phyloP scores from a whole-genome alignment of 2,329 filamentous ascomycete genomes.

The Neonectria magnoliae region DNA sequence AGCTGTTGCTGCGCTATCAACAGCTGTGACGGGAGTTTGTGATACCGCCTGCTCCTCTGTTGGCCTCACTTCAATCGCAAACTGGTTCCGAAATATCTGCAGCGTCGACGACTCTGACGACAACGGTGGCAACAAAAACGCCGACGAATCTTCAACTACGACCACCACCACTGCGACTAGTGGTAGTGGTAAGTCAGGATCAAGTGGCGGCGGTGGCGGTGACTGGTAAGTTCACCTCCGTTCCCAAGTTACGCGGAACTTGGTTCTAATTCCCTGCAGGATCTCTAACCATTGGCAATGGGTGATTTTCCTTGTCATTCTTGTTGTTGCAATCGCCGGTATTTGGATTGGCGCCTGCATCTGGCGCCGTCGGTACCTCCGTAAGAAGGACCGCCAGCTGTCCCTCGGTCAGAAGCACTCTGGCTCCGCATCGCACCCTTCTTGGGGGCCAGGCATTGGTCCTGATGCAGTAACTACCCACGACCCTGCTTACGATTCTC shows the following conservation, averaged over 20 bases:
- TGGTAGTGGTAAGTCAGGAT: constrained; percentile 18
- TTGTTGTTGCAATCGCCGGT: constrained; percentile 73
- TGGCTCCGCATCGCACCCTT: constrained; percentile 48
- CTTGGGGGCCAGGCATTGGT: constrained; percentile 49
- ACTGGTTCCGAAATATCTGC: constrained; percentile 78
- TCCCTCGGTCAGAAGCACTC: constrained; percentile 51
- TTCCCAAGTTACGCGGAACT: neutral
- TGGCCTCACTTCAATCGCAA: constrained; percentile 65
- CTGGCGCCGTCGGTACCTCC: constrained; percentile 78
- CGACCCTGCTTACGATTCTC: constrained; percentile 40
- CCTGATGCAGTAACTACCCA: constrained; percentile 42
- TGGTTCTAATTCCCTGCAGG: constrained; percentile 55
- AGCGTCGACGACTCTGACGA: constrained; percentile 48
- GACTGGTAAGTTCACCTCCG: constrained; percentile 55
- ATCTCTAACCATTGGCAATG: constrained; percentile 77
- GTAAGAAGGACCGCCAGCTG: constrained; percentile 69
- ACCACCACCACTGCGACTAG: constrained; percentile 24
- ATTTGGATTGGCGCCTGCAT: constrained; percentile 75
- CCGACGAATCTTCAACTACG: constrained; percentile 26
- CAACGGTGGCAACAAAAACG: constrained; percentile 15
- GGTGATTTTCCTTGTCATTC: constrained; percentile 82
- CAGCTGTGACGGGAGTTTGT: constrained; percentile 69
- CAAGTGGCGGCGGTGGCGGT: constrained; percentile 52
- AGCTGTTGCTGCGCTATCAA: constrained; percentile 67
- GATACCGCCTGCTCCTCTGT: constrained; percentile 63